Conservation (phyloP, 2,329 filamentous ascomycete genomes). For the Aspergillus puulaauensis region DNA sequence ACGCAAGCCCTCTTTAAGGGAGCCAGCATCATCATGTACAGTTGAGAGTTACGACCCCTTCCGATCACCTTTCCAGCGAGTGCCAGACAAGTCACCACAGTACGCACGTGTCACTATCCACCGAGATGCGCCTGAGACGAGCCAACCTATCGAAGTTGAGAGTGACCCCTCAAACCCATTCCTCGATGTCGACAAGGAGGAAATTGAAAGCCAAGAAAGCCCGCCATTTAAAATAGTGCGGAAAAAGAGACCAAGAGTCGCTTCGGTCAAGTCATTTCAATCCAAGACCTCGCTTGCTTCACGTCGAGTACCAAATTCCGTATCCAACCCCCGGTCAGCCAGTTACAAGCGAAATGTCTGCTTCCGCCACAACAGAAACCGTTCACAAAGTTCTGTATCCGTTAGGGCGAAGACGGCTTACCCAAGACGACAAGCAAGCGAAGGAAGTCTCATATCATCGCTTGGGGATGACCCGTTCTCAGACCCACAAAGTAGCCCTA, state of each 20-base stretch:
- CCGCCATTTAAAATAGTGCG: slow-evolving; percentile 34
- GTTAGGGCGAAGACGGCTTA: slow-evolving; percentile 19
- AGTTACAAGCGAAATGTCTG: slow-evolving; percentile 63
- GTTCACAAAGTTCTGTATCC: slow-evolving; percentile 30
- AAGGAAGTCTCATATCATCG: slow-evolving; percentile 22
- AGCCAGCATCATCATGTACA: slow-evolving; percentile 43
- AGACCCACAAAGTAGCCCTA: slow-evolving; percentile 36
- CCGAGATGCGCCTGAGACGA: slow-evolving; percentile 39
- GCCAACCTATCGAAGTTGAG: slow-evolving; percentile 5
- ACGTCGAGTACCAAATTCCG: slow-evolving; percentile 37
- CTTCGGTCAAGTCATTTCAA: slow-evolving; percentile 38
- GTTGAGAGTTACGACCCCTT: slow-evolving; percentile 80
- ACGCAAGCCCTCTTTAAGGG: slow-evolving; percentile 50
- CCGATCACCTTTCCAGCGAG: slow-evolving; percentile 63
- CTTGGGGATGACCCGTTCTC: slow-evolving; percentile 20
- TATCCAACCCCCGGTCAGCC: slow-evolving; percentile 43
- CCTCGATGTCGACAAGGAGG: slow-evolving; percentile 18
- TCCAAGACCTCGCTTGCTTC: slow-evolving; percentile 52
- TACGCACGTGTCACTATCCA: slow-evolving; percentile 70
- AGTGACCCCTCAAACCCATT: slow-evolving; percentile 19
- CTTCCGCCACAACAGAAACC: slow-evolving; percentile 57
- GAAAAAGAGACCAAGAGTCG: slow-evolving; percentile 32
- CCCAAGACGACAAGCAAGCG: slow-evolving; percentile 24
- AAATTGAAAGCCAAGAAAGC: slow-evolving; percentile 17
- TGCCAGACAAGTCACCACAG: slow-evolving; percentile 49